Percentiles rank a stretch among this genome's conserved stretches.
Conservation (phyloP, 75 land plant species). For the Picea sitchensis region DNA sequence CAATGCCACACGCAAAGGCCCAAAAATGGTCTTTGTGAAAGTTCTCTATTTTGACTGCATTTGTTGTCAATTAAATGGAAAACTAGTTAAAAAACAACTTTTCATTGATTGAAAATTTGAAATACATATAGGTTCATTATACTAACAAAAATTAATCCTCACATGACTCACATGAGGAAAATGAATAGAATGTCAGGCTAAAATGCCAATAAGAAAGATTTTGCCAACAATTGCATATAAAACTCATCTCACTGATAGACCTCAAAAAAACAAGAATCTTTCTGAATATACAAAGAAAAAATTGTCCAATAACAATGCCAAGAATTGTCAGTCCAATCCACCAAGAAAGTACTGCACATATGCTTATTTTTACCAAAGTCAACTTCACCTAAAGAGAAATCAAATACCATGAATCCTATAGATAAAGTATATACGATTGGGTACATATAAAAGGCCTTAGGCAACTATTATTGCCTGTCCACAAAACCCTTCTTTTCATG, state of each 20-base stretch:
- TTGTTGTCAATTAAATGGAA: not conserved
- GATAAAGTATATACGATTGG: no score
- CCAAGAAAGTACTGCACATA: not conserved
- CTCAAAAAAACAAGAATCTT: no score
- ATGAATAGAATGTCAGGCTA: slow-evolving; percentile 4
- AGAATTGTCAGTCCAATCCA: slow-evolving; percentile 6
- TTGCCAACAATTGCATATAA: not conserved
- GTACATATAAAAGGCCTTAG: not conserved
- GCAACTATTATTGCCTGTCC: not conserved
- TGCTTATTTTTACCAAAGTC: not conserved
- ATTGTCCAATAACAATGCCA: not conserved
- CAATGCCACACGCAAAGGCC: not conserved
- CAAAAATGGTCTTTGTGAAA: not conserved
- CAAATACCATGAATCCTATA: no score
- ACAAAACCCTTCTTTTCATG: not conserved
- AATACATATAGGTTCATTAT: not conserved
- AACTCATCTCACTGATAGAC: no score
- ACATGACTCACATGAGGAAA: not conserved
- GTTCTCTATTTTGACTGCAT: not conserved
- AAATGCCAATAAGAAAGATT: not conserved
- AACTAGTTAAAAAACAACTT: not conserved
- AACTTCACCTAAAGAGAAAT: not conserved
- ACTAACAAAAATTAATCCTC: not conserved
- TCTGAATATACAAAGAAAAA: not conserved
- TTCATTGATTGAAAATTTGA: not conserved